Conservation (phyloP, 768 basidiomycete genomes). For the Nevesoporus exiguus region DNA sequence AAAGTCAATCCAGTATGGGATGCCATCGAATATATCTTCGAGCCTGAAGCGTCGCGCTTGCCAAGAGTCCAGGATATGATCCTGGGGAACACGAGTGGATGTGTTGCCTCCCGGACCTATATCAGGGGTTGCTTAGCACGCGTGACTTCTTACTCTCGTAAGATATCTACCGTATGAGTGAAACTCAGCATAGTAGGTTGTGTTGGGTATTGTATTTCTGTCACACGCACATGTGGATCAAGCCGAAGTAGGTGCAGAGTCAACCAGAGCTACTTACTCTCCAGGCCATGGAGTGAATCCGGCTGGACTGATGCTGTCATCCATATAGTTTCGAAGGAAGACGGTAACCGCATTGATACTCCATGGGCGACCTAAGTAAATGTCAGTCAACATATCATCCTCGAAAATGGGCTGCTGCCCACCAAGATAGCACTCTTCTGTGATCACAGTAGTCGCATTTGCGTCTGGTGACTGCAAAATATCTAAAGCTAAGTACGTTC, state of each 20-base stretch:
- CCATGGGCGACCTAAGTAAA: not conserved
- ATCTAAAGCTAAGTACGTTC: not conserved
- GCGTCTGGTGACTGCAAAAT: not conserved
- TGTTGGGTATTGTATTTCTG: not conserved
- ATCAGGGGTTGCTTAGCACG: not conserved
- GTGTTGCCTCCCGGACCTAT: not conserved
- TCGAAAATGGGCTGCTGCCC: not conserved
- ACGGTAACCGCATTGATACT: not conserved
- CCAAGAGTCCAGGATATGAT: not conserved
- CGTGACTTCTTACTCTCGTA: not conserved
- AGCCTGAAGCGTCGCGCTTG: too few species aligned
- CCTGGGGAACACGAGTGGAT: not conserved
- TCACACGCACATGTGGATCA: not conserved
- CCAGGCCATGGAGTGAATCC: not conserved
- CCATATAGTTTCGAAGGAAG: not conserved
- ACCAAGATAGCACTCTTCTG: not conserved
- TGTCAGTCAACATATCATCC: not conserved
- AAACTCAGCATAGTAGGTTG: not conserved
- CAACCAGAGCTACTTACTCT: too few species aligned
- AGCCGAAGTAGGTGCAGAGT: not conserved
- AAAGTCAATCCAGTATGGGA: too few species aligned
- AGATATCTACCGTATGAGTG: not conserved
- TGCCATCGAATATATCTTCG: too few species aligned
- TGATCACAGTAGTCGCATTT: not conserved
- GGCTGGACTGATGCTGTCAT: not conserved